These are phyloP conservation scores for Mallotus japonicus DNA, from an alignment of 441 rosid genomes.

Conservation along the genomic window DNA sequence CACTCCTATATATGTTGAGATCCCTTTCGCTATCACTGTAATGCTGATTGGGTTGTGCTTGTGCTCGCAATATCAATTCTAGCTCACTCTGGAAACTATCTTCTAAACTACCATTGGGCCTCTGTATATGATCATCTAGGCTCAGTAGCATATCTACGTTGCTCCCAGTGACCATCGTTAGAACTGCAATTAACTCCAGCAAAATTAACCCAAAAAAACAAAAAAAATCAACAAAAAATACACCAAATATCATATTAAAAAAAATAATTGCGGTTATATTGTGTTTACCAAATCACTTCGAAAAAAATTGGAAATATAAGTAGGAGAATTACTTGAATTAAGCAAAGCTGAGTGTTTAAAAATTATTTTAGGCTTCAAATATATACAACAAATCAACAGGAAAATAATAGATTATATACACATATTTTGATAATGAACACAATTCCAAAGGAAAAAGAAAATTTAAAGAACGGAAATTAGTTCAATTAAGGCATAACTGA, in stretches of 20 bases:
- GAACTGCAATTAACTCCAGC: slow-evolving; percentile 21
- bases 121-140: slow-evolving; percentile 42
- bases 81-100: slow-evolving; percentile 64
- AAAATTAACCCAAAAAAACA: not conserved
- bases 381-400: not conserved
- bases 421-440: not conserved
- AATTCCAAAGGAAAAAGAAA: not conserved
- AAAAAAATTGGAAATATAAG: not conserved
- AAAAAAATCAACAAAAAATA: not conserved
- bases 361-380: not conserved
- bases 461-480: not conserved
- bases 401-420: not conserved
- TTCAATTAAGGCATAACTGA: not conserved
- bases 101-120: slow-evolving; percentile 54
- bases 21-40: slow-evolving; percentile 48
- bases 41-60: slow-evolving; percentile 45
- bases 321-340: not conserved
- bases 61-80: slow-evolving; percentile 64
- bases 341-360: not conserved
- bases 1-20: slow-evolving; percentile 62
- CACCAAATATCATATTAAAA: not conserved
- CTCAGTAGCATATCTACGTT: slow-evolving; percentile 56
- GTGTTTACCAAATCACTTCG: not conserved
- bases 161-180: slow-evolving; percentile 52
- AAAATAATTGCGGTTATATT: no score